These are phyloP conservation scores for Geosmithia putterillii DNA, from an alignment of 2,329 filamentous ascomycete species.

Conservation along the genomic window DNA sequence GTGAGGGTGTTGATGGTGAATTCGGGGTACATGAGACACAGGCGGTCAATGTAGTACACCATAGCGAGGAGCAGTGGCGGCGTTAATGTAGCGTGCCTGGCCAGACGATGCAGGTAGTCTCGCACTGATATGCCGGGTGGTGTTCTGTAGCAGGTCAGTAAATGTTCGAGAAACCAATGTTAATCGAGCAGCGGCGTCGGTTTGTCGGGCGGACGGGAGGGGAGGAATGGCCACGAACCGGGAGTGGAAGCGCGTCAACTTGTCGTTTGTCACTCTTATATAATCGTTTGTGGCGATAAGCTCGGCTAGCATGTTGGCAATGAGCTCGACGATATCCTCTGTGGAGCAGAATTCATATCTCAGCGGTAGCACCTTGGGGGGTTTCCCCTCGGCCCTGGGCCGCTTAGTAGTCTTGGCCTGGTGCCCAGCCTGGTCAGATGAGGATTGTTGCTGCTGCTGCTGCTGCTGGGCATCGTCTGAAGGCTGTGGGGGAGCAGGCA, in stretches of 20 bases:
- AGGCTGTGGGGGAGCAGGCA: not conserved
- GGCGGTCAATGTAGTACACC: constrained; percentile 96
- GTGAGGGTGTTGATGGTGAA: constrained; percentile 96
- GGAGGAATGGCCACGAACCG: constrained; percentile 45
- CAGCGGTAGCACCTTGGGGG: constrained; percentile 50
- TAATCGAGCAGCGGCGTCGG: not conserved
- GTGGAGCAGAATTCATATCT: constrained; percentile 73
- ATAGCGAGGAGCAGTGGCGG: constrained; percentile 93
- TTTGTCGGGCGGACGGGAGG: not conserved
- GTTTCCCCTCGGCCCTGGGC: constrained; percentile 32
- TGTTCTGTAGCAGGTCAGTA: constrained; percentile 26
- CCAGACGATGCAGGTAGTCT: constrained; percentile 86
- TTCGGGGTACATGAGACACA: constrained; percentile 83
- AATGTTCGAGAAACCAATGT: too few species aligned
- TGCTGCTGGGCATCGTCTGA: not conserved
- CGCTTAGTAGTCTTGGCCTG: constrained; percentile 38
- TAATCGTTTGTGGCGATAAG: constrained; percentile 92
- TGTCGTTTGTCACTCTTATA: constrained; percentile 58
- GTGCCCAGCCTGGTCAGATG: too few species aligned
- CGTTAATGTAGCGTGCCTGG: constrained; percentile 85
- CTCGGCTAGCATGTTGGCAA: constrained; percentile 92
- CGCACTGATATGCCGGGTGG: constrained; percentile 85
- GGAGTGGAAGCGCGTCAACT: constrained; percentile 89
- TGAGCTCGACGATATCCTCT: constrained; percentile 79
- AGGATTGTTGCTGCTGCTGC: too few species aligned